Evolutionary conservation across 176 grass and related monocot species (phyloP), one percentile per base, ranked within the genome.

Genomic region (Oryza punctata): DNA sequence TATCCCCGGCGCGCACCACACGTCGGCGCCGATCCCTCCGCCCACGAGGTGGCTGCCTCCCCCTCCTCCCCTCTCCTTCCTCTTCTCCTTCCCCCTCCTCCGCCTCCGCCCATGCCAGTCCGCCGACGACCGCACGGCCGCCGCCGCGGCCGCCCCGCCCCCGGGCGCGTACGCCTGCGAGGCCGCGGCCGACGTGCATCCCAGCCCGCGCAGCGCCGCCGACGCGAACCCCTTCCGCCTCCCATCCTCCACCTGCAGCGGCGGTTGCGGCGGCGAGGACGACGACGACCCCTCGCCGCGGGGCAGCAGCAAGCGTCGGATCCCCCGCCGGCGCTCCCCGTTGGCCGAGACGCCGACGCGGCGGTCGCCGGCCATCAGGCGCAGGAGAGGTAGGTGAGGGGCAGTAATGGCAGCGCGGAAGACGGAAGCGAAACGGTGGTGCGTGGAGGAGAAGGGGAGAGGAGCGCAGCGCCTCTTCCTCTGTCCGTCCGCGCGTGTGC

Each of bases 1-100:
- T 46, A 95, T 95, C 63, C 90, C 93, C 4, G 90, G 93, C 6
- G 93, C 85, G 81, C 97, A 99, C 97, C 97, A 99, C 66, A 99
- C 89, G 83, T 96, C 97, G 73, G 85, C 86, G 66, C 83, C 83
- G 73, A 82, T 85, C 73, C 87, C 88, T 3, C 87, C 89, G 5
- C 78, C 76, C 1, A 76, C 93, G 29, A 83, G 54, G 0, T 72
- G 83, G 8, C 80, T 84, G 2, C 86, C 71, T 0, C 73, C 83
- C 0, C 37, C 81, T 1, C 78, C 75, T 47, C 85, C 60, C 27
- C 88, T 43, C 69, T 95, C 79, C 80, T 90, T 85, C 73, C 85
- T 77, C 78, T 76, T 85, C 47, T 93, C 85, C 85, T 86, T 93
- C 70, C 65, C 77, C 71, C 81, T 82, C 84, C 71, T 72, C 76